Evolutionary conservation across 202 grass and related monocot genomes (phyloP).

Genomic region (Schoenoplectus tabernaemontani): DNA sequence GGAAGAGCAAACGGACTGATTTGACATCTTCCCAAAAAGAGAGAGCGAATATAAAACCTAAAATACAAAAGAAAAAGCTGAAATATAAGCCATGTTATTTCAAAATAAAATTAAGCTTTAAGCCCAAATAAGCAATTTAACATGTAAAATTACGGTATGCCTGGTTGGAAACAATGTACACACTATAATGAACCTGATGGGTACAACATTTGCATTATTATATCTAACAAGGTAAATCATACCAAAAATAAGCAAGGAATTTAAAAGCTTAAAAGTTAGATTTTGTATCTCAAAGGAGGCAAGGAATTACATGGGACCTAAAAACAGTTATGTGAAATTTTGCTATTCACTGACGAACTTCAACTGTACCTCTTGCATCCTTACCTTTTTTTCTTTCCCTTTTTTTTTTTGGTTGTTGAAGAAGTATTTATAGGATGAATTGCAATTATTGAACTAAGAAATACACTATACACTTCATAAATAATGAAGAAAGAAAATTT

Average conservation of each 20-base stretch:
- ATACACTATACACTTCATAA: too few species aligned
- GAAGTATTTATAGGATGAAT: not conserved
- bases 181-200: not conserved
- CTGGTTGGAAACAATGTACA: not conserved
- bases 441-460: not conserved
- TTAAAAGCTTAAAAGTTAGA: not conserved
- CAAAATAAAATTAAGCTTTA: not conserved
- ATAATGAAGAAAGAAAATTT: not conserved
- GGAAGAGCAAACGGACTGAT: not conserved
- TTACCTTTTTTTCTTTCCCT: not conserved
- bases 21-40: slow-evolving; percentile 15
- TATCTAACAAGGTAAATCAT: not conserved
- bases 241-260: not conserved
- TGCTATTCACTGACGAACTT: not conserved
- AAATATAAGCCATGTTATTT: not conserved
- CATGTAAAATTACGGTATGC: not conserved
- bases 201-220: not conserved
- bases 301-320: not conserved
- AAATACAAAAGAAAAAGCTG: not conserved
- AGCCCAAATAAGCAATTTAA: not conserved
- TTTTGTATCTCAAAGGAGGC: not conserved
- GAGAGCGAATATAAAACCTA: slow-evolving; percentile 9
- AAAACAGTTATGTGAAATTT: not conserved
- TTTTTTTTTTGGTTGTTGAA: not conserved
- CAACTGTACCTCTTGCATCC: not conserved